Evolutionary conservation across 176 grass and related monocot genomes (phyloP).

Genomic region (Musa acuminata): DNA sequence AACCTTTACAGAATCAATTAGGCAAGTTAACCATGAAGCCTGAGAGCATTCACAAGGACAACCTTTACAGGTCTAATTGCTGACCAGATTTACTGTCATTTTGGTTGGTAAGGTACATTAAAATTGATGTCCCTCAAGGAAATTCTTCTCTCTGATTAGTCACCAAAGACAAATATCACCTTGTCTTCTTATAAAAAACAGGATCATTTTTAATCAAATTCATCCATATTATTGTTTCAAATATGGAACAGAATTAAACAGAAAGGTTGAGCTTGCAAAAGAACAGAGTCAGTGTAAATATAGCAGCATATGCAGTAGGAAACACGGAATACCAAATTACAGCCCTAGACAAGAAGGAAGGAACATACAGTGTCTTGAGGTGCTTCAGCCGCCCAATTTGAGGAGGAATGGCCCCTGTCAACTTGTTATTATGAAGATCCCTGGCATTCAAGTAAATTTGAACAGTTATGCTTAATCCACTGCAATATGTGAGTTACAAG

Average conservation of each 20-base stretch:
- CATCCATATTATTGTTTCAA: background rate
- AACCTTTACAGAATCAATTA: too few relatives aligned
- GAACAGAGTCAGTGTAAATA: background rate
- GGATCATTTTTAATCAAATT: background rate
- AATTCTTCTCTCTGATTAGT: background rate
- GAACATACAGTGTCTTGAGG: constrained; percentile 80
- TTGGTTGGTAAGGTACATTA: background rate
- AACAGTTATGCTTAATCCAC: constrained; percentile 3
- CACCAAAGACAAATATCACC: background rate
- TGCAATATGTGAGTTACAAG: background rate
- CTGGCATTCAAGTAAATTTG: constrained; percentile 29
- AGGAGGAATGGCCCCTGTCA: constrained; percentile 77
- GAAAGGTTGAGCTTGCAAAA: background rate
- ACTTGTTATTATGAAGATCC: constrained; percentile 99
- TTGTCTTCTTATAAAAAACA: background rate
- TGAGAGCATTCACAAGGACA: background rate
- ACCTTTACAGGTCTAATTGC: background rate
- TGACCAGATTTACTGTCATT: background rate
- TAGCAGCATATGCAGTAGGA: too few relatives aligned
- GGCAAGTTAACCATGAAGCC: too few relatives aligned
- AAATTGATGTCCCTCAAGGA: background rate
- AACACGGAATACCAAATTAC: background rate
- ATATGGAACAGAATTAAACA: background rate
- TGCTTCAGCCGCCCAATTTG: constrained; percentile 92
- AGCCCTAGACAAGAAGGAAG: background rate